Conservation (phyloP, 139 green algal species). For the Chlorella sp. region DNA sequence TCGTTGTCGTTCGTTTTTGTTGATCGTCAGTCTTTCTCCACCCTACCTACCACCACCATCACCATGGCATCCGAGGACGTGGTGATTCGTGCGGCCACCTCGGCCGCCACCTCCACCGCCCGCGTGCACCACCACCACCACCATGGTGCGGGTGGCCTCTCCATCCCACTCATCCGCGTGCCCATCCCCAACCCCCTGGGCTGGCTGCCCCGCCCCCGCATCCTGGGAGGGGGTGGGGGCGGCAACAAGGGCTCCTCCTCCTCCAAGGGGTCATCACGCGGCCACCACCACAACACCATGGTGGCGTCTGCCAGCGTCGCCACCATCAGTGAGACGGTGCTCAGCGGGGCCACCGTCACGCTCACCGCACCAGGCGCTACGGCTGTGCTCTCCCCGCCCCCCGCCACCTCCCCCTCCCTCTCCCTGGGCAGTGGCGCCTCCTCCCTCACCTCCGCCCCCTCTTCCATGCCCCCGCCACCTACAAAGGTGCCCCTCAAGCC, state of each 20-base stretch:
- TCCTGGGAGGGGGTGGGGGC: background rate
- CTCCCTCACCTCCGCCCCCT: background rate
- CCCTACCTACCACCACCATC: too few species aligned
- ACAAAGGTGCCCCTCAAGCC: conserved; percentile 3
- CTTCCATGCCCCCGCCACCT: background rate
- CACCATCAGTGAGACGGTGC: conserved; percentile 2
- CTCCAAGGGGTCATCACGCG: too few species aligned
- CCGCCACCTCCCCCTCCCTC: background rate
- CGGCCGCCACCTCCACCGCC: too few species aligned
- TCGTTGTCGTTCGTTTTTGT: too few species aligned
- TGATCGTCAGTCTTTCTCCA: too few species aligned
- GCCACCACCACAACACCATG: background rate
- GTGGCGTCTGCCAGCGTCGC: conserved; percentile 3
- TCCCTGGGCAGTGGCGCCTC: background rate
- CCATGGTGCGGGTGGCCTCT: too few species aligned
- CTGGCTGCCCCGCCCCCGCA: conserved; percentile 3
- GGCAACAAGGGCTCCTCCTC: too few species aligned
- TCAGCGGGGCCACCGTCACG: background rate
- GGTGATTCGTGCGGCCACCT: too few species aligned
- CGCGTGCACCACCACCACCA: too few species aligned
- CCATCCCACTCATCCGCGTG: background rate
- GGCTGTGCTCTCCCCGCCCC: background rate
- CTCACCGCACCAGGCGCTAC: background rate
- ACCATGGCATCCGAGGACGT: too few species aligned
- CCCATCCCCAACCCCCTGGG: conserved; percentile 2